Evolutionary conservation across 1,284 basidiomycete species (phyloP).

Genomic region (Sanghuangporus sanghuang): DNA sequence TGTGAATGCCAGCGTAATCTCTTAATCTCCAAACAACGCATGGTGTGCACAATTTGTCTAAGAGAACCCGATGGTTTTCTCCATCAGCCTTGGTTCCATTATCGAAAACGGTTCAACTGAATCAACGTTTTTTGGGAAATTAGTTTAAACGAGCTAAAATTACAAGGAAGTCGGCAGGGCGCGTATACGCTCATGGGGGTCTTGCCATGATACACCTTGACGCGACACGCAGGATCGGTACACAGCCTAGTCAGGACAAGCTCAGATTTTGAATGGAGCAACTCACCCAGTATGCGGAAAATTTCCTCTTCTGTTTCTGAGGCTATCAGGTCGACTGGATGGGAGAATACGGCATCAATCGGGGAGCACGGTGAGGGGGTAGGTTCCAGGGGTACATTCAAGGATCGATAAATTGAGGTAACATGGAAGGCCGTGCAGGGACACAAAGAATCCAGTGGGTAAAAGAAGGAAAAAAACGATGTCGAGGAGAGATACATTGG

Average conservation of each 20-base stretch:
- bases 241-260: background rate
- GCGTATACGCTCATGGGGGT: conserved; percentile 63
- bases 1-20: conserved; percentile 1
- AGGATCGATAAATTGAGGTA: background rate
- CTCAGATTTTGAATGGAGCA: background rate
- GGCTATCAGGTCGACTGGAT: conserved; percentile 67
- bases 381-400: background rate
- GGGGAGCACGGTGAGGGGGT: background rate
- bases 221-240: background rate
- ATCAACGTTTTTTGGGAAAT: too few relatives aligned
- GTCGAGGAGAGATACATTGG: background rate
- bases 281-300: conserved; percentile 62
- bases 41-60: too few relatives aligned
- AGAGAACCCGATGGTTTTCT: too few relatives aligned
- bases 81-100: too few relatives aligned
- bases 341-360: background rate
- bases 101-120: too few relatives aligned
- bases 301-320: conserved; percentile 84
- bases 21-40: background rate
- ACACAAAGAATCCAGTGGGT: background rate
- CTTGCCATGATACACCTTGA: conserved; percentile 67
- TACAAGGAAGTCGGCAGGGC: conserved; percentile 22
- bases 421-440: background rate
- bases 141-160: background rate
- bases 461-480: conserved; percentile 3